Percentiles rank a stretch among this genome's conserved stretches.
phyloP scores from a whole-genome alignment of 2,329 filamentous ascomycete genomes.

The Beauveria caledonica region DNA sequence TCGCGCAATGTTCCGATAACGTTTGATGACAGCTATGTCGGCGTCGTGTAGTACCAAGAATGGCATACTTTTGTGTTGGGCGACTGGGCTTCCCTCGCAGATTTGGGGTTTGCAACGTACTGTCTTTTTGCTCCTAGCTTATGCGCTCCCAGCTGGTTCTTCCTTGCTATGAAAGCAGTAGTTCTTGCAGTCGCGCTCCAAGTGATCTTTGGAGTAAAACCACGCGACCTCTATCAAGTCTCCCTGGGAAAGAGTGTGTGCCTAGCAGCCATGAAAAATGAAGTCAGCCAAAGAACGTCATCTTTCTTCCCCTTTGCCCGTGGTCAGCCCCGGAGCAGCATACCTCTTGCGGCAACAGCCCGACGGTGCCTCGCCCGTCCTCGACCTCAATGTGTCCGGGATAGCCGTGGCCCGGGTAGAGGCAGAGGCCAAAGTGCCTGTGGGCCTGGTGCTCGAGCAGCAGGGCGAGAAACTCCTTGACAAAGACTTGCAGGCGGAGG shows the following conservation, averaged over 20 bases:
- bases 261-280: not conserved
- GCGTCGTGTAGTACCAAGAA: too few relatives aligned
- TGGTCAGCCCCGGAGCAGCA: not conserved
- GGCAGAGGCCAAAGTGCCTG: not conserved
- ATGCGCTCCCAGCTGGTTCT: not conserved
- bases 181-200: not conserved
- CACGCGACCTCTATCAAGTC: not conserved
- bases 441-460: not conserved
- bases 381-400: not conserved
- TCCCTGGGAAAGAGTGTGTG: not conserved
- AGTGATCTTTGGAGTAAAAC: conserved; percentile 4
- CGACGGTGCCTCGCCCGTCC: not conserved
- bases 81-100: too few relatives aligned
- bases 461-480: not conserved
- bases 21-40: too few relatives aligned
- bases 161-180: not conserved
- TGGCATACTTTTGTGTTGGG: too few relatives aligned
- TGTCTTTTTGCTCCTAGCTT: too few relatives aligned
- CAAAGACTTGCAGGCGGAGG: not conserved
- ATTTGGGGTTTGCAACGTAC: too few relatives aligned
- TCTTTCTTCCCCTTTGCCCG: too few relatives aligned
- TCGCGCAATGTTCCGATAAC: too few relatives aligned
- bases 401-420: conserved; percentile 7
- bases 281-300: not conserved
- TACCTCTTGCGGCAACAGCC: conserved; percentile 2